phyloP scores from a whole-genome alignment of 2,329 filamentous ascomycete species.

The Cercospora sesami region DNA sequence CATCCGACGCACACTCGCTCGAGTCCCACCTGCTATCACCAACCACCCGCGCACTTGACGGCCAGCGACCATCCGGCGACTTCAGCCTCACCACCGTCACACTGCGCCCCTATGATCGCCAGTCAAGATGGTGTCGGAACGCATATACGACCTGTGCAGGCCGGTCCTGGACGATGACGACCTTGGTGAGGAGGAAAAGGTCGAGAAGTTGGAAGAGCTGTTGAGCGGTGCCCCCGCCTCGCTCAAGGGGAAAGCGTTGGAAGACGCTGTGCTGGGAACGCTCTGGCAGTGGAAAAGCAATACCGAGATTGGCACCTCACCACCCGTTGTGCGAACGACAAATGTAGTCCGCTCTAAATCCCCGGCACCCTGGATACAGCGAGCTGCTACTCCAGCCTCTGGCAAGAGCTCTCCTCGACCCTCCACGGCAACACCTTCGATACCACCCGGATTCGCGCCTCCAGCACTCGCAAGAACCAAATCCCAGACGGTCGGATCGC shows the following conservation, averaged over 20 bases:
- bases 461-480: conserved; percentile 74
- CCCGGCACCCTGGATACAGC: conserved; percentile 82
- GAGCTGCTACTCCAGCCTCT: conserved; percentile 73
- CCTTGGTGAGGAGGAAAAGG: conserved; percentile 76
- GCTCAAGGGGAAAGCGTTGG: conserved; percentile 73
- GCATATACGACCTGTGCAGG: conserved; percentile 87
- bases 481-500: conserved; percentile 71
- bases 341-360: conserved; percentile 87
- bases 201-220: conserved; percentile 87
- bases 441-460: conserved; percentile 76
- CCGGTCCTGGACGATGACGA: conserved; percentile 79
- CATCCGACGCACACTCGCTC: not conserved
- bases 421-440: conserved; percentile 73
- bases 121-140: conserved; percentile 80
- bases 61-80: not conserved
- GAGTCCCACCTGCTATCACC: not conserved
- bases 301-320: conserved; percentile 66
- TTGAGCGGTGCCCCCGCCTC: conserved; percentile 71
- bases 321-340: conserved; percentile 75
- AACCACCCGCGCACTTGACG: not conserved
- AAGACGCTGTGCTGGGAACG: conserved; percentile 86
- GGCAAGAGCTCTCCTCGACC: conserved; percentile 80
- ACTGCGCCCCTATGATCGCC: conserved; percentile 7
- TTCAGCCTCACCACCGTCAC: conserved; percentile 5
- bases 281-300: conserved; percentile 76